Percentiles rank a stretch among this genome's conserved stretches.
Conservation (phyloP, 2,329 filamentous ascomycete species). For the Orbilia blumenaviensis region DNA sequence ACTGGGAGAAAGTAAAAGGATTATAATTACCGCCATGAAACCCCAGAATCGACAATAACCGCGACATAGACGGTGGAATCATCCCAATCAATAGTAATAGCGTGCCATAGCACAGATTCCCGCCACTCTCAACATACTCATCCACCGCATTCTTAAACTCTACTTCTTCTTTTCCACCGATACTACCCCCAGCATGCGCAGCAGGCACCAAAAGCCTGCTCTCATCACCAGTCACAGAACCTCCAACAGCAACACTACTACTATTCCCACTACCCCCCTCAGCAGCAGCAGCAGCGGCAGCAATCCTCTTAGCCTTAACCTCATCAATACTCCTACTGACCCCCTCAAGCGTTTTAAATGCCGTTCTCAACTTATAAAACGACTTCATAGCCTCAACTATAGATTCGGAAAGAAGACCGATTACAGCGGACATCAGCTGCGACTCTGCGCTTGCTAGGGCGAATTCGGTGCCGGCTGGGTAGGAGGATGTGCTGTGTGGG, state of each 20-base stretch:
- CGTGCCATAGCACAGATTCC: conserved; percentile 88
- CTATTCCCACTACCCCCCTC: no score
- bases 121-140: conserved; percentile 86
- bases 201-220: conserved; percentile 56
- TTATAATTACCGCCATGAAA: conserved; percentile 71
- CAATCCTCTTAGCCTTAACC: conserved; percentile 40
- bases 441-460: conserved; percentile 83
- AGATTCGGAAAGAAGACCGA: conserved; percentile 90
- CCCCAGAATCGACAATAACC: conserved; percentile 84
- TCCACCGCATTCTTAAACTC: conserved; percentile 66
- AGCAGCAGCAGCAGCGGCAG: background rate
- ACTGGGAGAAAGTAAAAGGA: background rate
- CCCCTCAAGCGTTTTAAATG: conserved; percentile 80
- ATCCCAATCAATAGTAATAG: conserved; percentile 88
- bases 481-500: conserved; percentile 71
- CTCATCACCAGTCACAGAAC: conserved; percentile 22
- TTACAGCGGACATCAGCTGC: conserved; percentile 68
- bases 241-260: background rate
- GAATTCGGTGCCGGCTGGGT: conserved; percentile 86
- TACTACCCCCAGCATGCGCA: conserved; percentile 55
- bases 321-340: conserved; percentile 63
- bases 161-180: conserved; percentile 5
- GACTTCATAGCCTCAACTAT: conserved; percentile 88
- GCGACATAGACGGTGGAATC: conserved; percentile 89
- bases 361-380: conserved; percentile 91